Percentiles rank a stretch among this genome's conserved stretches.
These are phyloP conservation scores for Sclerotinia trifoliorum DNA, from an alignment of 2,329 filamentous ascomycete species.

Conservation along the genomic window DNA sequence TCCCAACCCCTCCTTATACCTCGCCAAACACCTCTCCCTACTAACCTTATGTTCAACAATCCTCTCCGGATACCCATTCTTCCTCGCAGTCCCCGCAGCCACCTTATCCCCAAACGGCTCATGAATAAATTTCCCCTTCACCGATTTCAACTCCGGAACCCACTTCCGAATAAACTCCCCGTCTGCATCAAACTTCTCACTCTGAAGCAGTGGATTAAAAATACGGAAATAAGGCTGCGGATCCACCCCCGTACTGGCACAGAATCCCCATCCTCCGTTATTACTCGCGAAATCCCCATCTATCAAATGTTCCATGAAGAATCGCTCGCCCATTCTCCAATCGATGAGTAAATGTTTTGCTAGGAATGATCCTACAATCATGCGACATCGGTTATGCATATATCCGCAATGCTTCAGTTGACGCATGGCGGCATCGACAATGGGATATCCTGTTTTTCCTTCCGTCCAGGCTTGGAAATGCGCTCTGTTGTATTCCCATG, in stretches of 20 bases:
- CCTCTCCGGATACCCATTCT: conserved; percentile 68
- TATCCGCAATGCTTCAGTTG: conserved; percentile 67
- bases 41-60: conserved; percentile 73
- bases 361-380: conserved; percentile 80
- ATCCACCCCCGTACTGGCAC: conserved; percentile 73
- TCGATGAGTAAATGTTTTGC: conserved; percentile 78
- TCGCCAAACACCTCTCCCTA: conserved; percentile 63
- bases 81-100: conserved; percentile 58
- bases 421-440: conserved; percentile 85
- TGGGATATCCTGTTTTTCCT: conserved; percentile 75
- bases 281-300: conserved; percentile 41
- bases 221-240: conserved; percentile 89
- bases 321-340: conserved; percentile 78
- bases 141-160: conserved; percentile 69
- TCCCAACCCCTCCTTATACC: conserved; percentile 66
- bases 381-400: conserved; percentile 84
- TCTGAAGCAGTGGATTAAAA: conserved; percentile 83
- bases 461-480: conserved; percentile 72
- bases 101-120: conserved; percentile 75
- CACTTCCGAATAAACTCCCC: conserved; percentile 81
- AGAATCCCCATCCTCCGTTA: conserved; percentile 41
- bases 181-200: conserved; percentile 77
- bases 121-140: conserved; percentile 71
- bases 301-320: conserved; percentile 71
- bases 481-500: conserved; percentile 73